Evolutionary conservation across 2,329 filamentous ascomycete genomes (phyloP).

Genomic region (Plectosphaerella sp.): DNA sequence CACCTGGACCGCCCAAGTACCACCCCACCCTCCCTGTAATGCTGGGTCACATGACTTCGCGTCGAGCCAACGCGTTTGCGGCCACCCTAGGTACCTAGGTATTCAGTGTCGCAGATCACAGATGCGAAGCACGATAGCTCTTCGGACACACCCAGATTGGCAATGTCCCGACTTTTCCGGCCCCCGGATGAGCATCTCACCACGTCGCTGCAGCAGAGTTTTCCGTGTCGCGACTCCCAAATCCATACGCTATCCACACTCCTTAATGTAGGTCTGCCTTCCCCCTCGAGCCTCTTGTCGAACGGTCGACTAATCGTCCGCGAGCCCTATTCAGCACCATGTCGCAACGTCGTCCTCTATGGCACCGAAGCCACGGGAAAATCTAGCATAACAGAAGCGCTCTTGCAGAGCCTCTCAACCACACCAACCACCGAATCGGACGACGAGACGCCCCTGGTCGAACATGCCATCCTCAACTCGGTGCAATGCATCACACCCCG

Average conservation of each 20-base stretch:
- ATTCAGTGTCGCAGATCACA: too few species aligned
- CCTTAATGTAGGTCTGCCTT: conserved; percentile 35
- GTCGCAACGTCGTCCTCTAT: conserved; percentile 72
- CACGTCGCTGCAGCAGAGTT: conserved; percentile 38
- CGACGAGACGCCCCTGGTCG: conserved; percentile 35
- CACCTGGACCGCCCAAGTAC: too few species aligned
- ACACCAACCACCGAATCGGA: conserved; percentile 28
- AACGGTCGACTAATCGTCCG: not conserved
- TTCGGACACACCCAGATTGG: too few species aligned
- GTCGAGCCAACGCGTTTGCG: not conserved
- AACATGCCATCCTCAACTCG: conserved; percentile 61
- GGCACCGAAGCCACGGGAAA: conserved; percentile 87
- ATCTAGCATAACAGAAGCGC: conserved; percentile 60
- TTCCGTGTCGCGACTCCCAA: conserved; percentile 55
- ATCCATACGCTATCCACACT: conserved; percentile 55
- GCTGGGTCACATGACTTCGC: too few species aligned
- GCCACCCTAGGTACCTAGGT: too few species aligned
- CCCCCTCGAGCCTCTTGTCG: conserved; percentile 10
- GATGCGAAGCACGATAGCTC: too few species aligned
- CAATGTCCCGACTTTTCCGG: conserved; percentile 38
- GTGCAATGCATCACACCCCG: conserved; percentile 74
- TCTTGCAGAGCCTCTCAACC: conserved; percentile 47
- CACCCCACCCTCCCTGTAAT: too few species aligned
- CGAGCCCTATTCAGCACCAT: conserved; percentile 63
- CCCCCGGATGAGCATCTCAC: conserved; percentile 49